Percentiles rank a stretch among this genome's conserved stretches.
Evolutionary conservation across 2,329 filamentous ascomycete species (phyloP).

Genomic region (Neophaeococcomyces mojaviensis): DNA sequence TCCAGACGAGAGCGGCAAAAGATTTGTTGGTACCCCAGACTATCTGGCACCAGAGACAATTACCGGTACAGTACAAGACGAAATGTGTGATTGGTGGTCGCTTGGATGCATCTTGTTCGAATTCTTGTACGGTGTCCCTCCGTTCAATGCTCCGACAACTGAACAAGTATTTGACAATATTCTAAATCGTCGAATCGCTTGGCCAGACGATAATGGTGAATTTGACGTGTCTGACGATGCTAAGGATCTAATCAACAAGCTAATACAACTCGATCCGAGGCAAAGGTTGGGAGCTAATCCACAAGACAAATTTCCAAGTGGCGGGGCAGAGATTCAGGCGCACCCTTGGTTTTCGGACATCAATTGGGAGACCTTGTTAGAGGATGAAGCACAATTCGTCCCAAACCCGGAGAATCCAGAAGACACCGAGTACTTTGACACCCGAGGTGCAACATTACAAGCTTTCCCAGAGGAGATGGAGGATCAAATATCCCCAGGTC

Average conservation of each 20-base stretch:
- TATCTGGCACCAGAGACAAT: constrained; percentile 97
- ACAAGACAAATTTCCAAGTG: constrained; percentile 71
- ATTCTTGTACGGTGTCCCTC: constrained; percentile 85
- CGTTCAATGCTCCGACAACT: constrained; percentile 82
- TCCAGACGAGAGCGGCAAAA: constrained; percentile 82
- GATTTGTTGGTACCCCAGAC: constrained; percentile 94
- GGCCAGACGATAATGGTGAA: constrained; percentile 76
- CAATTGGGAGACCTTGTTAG: constrained; percentile 83
- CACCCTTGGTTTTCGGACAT: constrained; percentile 84
- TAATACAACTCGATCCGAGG: constrained; percentile 77
- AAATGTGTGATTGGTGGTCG: constrained; percentile 99
- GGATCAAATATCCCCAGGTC: constrained; percentile 72
- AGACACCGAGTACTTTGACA: constrained; percentile 96
- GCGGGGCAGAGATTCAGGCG: constrained; percentile 81
- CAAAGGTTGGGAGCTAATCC: constrained; percentile 78
- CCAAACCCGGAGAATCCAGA: constrained; percentile 88
- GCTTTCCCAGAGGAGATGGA: constrained; percentile 92
- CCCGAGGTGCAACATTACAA: constrained; percentile 82
- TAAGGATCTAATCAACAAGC: constrained; percentile 86
- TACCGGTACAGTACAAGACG: constrained; percentile 87
- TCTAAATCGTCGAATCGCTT: constrained; percentile 77
- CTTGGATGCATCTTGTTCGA: constrained; percentile 98
- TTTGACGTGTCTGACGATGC: constrained; percentile 72
- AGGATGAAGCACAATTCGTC: constrained; percentile 93
- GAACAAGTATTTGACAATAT: constrained; percentile 98